These are phyloP conservation scores for Penicillium sp. DNA, from an alignment of 2,329 filamentous ascomycete species.

Conservation along the genomic window DNA sequence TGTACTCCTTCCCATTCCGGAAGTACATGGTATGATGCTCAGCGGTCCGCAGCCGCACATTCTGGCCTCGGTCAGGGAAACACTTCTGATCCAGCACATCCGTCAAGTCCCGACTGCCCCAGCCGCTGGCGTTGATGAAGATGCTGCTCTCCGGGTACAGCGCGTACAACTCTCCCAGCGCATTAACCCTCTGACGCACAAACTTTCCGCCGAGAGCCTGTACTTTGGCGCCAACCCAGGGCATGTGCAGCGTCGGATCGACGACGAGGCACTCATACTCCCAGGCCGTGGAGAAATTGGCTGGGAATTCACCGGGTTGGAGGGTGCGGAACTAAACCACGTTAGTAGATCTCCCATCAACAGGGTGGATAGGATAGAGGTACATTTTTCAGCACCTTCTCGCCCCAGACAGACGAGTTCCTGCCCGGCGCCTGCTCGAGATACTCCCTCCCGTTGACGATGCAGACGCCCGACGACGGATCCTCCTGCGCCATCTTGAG, in stretches of 20 bases:
- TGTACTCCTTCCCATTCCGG: constrained; percentile 35
- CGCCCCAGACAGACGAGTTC: constrained; percentile 34
- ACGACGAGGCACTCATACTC: constrained; percentile 35
- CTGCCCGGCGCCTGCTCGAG: constrained; percentile 29
- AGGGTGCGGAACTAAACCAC: constrained; percentile 30
- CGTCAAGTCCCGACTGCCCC: constrained; percentile 30
- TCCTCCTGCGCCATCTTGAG: constrained; percentile 33
- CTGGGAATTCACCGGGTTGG: constrained; percentile 27
- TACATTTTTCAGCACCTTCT: constrained; percentile 30
- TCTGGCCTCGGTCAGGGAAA: constrained; percentile 36
- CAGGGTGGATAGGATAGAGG: background rate
- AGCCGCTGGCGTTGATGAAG: constrained; percentile 38
- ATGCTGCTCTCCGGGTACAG: constrained; percentile 33
- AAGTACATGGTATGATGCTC: constrained; percentile 31
- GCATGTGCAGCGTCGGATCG: constrained; percentile 36
- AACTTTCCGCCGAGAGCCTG: constrained; percentile 30
- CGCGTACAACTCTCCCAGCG: constrained; percentile 30
- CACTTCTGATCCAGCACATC: constrained; percentile 34
- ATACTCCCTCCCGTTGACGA: constrained; percentile 33
- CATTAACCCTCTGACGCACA: constrained; percentile 30
- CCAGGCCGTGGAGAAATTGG: constrained; percentile 32
- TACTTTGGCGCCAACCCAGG: constrained; percentile 29
- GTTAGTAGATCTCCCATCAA: background rate
- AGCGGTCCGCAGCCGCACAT: constrained; percentile 32
- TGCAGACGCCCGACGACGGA: constrained; percentile 30